Base-by-base conservation (phyloP, 2,329 filamentous ascomycete genomes). In the Berkeleyomyces basicola region DNA sequence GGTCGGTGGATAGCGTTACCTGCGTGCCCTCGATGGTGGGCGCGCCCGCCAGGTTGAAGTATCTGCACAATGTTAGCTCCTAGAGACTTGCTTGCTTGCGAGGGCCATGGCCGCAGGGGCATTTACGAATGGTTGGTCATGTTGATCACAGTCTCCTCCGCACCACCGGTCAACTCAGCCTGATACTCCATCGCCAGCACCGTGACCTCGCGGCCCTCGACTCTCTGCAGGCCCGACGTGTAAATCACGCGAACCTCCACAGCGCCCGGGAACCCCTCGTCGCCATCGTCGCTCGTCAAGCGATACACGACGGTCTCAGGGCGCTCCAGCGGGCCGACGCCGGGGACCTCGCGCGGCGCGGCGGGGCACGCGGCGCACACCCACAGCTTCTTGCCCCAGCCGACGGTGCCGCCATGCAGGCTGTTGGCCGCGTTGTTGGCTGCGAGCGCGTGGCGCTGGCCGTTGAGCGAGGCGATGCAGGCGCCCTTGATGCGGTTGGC, bases 121-220 rank as follows among this genome's bases (percentile, higher is more conserved):
- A 61, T 62, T 64, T 49, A 66, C 65, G 89, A 95, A 77, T 99
- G 92, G 76, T 97, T 99, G 59, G 93, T 97, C 75, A 97, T 81
- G 74, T 91, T 95, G 72, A 97, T 82, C 49, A 85, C 85, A 0
- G 92, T 97, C 79, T 96, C 92, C n/a, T 91, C 84, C 10, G 85
- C 86, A 59, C 87, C 85, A 2, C 81, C 85, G 2, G 90, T 79
- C 57, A 97, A 78, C 72, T 89, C 83, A 23, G 87, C 90, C 77
- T 96, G 88, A 71, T 95, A 97, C 73, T 97, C 93, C 59, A 95
- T 88, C 63, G 85, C 85, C 63, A 97, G 74, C 23, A 93, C 82
- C 1, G 82, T 83, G 66, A 85, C 84, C 66, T 85, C 79, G 65
- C 80, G 82, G 16, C 82, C 83, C 4, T 79, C 76, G 10, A 79